Conservation (phyloP, 331 rosid species). For the Phaseolus coccineus region DNA sequence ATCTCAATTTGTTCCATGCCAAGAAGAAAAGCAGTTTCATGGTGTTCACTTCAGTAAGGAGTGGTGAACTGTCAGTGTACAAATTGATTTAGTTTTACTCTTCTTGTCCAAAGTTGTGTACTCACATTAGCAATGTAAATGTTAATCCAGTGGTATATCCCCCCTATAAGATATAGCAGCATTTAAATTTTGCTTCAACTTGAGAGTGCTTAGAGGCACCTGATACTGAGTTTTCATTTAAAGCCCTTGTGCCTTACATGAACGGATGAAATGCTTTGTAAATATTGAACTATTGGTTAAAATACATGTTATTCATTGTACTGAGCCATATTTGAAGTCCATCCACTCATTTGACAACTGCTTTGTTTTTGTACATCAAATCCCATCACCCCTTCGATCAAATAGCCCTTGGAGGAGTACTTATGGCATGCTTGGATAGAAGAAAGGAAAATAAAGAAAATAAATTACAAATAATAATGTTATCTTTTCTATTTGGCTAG, state of each 20-base stretch:
- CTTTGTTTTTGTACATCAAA: slow-evolving; percentile 26
- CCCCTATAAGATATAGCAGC: slow-evolving; percentile 39
- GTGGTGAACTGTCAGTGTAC: slow-evolving; percentile 45
- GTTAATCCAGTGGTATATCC: slow-evolving; percentile 24
- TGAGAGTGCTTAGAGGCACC: slow-evolving; percentile 33
- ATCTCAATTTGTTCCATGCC: slow-evolving; percentile 29
- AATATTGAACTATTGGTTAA: slow-evolving; percentile 44
- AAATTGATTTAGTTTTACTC: slow-evolving; percentile 42
- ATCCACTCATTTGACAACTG: slow-evolving; percentile 8
- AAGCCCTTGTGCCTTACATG: slow-evolving; percentile 10
- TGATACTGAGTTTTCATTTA: slow-evolving; percentile 29
- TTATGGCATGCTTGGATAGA: background rate
- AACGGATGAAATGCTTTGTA: slow-evolving; percentile 44
- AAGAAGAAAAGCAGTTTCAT: slow-evolving; percentile 42
- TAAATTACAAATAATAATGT: background rate
- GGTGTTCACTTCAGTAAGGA: slow-evolving; percentile 44
- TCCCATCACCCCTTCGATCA: background rate
- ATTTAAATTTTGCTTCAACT: slow-evolving; percentile 28
- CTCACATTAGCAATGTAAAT: slow-evolving; percentile 49
- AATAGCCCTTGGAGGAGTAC: background rate
- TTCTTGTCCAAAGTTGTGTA: slow-evolving; percentile 34
- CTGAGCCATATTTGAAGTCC: background rate
- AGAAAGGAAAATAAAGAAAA: background rate
- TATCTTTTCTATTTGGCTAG: background rate
- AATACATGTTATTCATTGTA: slow-evolving; percentile 33